Evolutionary conservation across 192 early-diverging fungal species (phyloP).

Genomic region (Entrophospora sp.): DNA sequence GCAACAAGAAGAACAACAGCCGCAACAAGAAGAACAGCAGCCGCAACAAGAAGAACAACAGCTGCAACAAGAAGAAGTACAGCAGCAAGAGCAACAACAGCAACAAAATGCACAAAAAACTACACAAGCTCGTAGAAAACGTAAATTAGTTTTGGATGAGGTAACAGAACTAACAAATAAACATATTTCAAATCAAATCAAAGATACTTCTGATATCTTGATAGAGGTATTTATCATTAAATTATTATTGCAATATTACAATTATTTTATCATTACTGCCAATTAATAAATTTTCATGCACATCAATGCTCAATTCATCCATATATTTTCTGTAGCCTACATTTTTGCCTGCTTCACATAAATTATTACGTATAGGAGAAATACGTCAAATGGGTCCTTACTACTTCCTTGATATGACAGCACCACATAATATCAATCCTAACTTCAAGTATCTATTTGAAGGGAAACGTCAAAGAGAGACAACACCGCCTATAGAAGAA

Average conservation of each 20-base stretch:
- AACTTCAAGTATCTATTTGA: slow-evolving; percentile 29
- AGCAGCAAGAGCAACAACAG: slow-evolving; percentile 4
- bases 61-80: slow-evolving; percentile 9
- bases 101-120: slow-evolving; percentile 2
- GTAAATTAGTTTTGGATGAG: slow-evolving; percentile 56
- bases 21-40: neutral
- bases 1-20: slow-evolving; percentile 9
- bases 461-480: slow-evolving; percentile 20
- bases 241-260: neutral
- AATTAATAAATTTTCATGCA: too few relatives aligned
- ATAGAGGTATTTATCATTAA: slow-evolving; percentile 17
- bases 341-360: slow-evolving; percentile 35
- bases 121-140: slow-evolving; percentile 32
- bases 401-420: slow-evolving; percentile 29
- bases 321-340: slow-evolving; percentile 17
- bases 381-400: slow-evolving; percentile 28
- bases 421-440: slow-evolving; percentile 21
- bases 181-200: slow-evolving; percentile 38
- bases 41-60: neutral
- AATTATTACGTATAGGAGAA: slow-evolving; percentile 30
- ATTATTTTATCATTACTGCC: too few relatives aligned
- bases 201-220: slow-evolving; percentile 50
- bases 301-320: too few relatives aligned
- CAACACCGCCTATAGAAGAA: neutral
- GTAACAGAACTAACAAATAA: slow-evolving; percentile 58